These are phyloP conservation scores for Aspergillus leporis DNA, from an alignment of 495 filamentous ascomycete species.

Conservation along the genomic window DNA sequence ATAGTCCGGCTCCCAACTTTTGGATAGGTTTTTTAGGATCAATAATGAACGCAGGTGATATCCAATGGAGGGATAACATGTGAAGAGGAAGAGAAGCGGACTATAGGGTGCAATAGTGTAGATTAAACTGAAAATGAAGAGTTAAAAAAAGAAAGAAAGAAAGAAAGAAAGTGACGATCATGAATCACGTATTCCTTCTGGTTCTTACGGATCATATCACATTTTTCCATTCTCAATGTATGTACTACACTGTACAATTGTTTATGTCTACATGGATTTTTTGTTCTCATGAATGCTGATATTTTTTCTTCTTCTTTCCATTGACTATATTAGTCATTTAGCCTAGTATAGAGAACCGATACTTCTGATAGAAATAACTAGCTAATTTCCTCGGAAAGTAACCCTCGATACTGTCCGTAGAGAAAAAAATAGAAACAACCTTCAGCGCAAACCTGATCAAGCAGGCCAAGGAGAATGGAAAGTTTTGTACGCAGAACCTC, in stretches of 20 bases:
- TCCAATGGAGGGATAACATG: too few relatives aligned
- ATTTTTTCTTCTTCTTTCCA: neutral
- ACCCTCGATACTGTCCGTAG: neutral
- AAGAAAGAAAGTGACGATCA: too few relatives aligned
- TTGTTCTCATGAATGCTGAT: neutral
- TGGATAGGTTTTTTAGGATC: too few relatives aligned
- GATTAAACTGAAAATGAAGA: too few relatives aligned
- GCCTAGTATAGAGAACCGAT: neutral
- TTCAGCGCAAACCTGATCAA: neutral
- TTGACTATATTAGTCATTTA: neutral
- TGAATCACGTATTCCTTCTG: neutral
- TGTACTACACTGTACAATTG: neutral
- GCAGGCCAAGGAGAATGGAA: neutral
- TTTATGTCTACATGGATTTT: neutral
- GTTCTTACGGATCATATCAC: too few relatives aligned
- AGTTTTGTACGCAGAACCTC: neutral
- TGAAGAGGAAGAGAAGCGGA: too few relatives aligned
- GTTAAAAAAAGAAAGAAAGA: too few relatives aligned
- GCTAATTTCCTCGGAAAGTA: neutral
- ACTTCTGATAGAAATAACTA: constrained; percentile 1
- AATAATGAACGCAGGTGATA: too few relatives aligned
- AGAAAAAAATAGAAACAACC: neutral
- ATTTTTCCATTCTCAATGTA: neutral
- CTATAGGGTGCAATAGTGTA: too few relatives aligned
- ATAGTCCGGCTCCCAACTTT: too few relatives aligned